Conservation (phyloP, 2,329 filamentous ascomycete species). For the Penicillium freii region DNA sequence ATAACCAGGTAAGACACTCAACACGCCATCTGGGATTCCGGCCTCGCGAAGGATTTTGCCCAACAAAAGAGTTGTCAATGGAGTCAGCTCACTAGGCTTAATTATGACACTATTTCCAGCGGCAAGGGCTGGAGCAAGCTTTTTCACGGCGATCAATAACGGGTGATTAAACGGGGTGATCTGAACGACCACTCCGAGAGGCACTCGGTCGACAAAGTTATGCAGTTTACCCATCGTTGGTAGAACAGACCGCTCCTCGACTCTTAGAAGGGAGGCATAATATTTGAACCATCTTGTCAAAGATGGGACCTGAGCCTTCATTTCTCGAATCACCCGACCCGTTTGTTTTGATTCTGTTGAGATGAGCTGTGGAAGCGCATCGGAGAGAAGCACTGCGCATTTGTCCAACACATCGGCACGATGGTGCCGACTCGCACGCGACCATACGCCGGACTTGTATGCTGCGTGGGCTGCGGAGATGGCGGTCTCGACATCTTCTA, state of each 20-base stretch:
- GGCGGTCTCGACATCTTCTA: conserved; percentile 15
- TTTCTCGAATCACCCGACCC: conserved; percentile 66
- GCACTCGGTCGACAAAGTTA: conserved; percentile 38
- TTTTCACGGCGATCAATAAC: conserved; percentile 39
- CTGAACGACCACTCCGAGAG: conserved; percentile 41
- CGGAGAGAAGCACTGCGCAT: conserved; percentile 15
- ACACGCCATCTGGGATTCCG: conserved; percentile 44
- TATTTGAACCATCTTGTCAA: conserved; percentile 64
- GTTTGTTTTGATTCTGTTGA: conserved; percentile 66
- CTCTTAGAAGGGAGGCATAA: conserved; percentile 66
- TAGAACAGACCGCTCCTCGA: conserved; percentile 64
- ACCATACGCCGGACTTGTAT: conserved; percentile 22
- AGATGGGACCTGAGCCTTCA: conserved; percentile 66
- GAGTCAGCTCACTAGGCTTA: conserved; percentile 44
- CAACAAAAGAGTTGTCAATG: conserved; percentile 43
- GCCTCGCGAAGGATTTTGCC: conserved; percentile 43
- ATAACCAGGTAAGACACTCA: conserved; percentile 53
- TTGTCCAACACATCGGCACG: conserved; percentile 24
- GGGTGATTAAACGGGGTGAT: conserved; percentile 44
- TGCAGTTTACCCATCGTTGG: conserved; percentile 54
- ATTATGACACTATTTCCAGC: conserved; percentile 43
- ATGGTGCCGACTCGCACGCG: conserved; percentile 19
- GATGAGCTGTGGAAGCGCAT: conserved; percentile 55
- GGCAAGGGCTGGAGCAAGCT: conserved; percentile 41
- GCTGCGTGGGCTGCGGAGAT: conserved; percentile 12